phyloP scores from a whole-genome alignment of 495 filamentous ascomycete species.

The Trichocladium uniseriatum region DNA sequence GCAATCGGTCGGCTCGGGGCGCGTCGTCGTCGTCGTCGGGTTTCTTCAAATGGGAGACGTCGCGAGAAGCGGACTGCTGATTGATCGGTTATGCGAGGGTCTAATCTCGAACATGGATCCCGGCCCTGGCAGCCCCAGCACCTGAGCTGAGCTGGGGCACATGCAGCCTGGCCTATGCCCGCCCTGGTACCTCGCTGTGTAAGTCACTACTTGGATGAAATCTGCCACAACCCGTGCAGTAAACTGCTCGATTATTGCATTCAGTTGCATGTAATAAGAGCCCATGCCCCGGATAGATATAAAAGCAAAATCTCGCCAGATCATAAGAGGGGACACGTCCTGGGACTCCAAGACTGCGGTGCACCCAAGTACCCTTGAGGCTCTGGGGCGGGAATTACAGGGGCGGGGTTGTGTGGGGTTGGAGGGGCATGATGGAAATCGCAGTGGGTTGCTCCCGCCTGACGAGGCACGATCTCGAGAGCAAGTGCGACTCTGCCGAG shows the following conservation, averaged over 20 bases:
- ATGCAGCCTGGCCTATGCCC: neutral
- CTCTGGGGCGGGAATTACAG: too few relatives aligned
- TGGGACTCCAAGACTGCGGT: too few relatives aligned
- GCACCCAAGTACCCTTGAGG: too few relatives aligned
- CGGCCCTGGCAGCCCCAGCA: too few relatives aligned
- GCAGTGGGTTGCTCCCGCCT: slow-evolving; percentile 1
- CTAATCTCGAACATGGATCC: too few relatives aligned
- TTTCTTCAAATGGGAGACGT: slow-evolving; percentile 3
- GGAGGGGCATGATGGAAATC: neutral
- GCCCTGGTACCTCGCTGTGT: neutral
- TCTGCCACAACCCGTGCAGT: neutral
- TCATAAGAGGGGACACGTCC: too few relatives aligned
- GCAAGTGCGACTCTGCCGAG: neutral
- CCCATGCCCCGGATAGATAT: too few relatives aligned
- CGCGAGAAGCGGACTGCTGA: neutral
- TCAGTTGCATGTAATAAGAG: too few relatives aligned
- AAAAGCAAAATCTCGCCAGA: too few relatives aligned
- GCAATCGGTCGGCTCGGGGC: neutral
- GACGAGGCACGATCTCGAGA: neutral
- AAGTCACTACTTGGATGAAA: neutral
- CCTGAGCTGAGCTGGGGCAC: neutral
- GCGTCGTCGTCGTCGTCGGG: too few relatives aligned
- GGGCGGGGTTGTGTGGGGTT: neutral
- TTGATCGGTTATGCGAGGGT: slow-evolving; percentile 1
- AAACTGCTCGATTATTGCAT: too few relatives aligned